Conservation (phyloP, 169 alveolate genomes). For the Babesia caballi region DNA sequence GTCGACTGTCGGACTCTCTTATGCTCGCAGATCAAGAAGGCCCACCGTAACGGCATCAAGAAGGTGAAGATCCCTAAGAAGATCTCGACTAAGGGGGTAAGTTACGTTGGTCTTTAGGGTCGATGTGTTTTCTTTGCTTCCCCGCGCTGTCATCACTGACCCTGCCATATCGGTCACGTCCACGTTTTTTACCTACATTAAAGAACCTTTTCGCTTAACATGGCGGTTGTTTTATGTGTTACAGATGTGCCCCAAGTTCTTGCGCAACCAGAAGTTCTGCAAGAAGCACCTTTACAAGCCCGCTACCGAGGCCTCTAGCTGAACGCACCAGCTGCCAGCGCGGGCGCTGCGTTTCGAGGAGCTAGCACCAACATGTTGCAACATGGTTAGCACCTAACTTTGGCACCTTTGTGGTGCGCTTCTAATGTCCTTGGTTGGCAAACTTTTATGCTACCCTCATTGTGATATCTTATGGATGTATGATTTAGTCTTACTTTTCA, state of each 20-base stretch:
- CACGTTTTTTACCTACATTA: neutral
- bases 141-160: neutral
- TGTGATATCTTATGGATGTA: no score
- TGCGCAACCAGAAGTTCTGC: slow-evolving; percentile 82
- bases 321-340: neutral
- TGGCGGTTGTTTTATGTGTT: neutral
- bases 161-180: neutral
- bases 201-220: neutral
- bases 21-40: slow-evolving; percentile 74
- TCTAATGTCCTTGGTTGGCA: neutral
- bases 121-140: neutral
- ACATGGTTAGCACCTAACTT: neutral
- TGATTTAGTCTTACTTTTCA: no score
- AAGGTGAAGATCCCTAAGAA: slow-evolving; percentile 73
- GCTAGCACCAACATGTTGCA: neutral
- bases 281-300: slow-evolving; percentile 74
- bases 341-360: neutral
- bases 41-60: slow-evolving; percentile 85
- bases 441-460: no score
- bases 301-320: neutral
- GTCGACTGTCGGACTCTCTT: neutral
- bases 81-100: slow-evolving; percentile 81
- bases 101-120: slow-evolving; percentile 1
- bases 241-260: slow-evolving; percentile 83
- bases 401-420: neutral